Base-by-base conservation (phyloP, 1,284 basidiomycete genomes). In the Pseudozyma hubeiensis region DNA sequence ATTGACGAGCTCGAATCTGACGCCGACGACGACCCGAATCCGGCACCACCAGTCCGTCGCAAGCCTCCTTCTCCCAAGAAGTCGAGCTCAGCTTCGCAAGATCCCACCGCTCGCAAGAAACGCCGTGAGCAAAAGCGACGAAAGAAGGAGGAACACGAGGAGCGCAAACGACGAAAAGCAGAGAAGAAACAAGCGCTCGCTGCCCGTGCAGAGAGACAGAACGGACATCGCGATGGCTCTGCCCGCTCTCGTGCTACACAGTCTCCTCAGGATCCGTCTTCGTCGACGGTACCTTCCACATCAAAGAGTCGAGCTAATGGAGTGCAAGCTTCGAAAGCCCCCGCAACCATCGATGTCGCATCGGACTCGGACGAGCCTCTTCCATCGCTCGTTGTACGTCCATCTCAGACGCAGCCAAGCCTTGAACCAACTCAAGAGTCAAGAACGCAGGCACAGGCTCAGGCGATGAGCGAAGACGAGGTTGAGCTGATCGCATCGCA, bases 401-500 rank as follows among this genome's bases (percentile, higher is more conserved):
- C 51, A 17, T 29, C 31, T 1, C 4, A 31, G 3, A 9, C 30
- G 17, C 37, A 61, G 16, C 49, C 9, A 16, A 29, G 30, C 35
- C 34, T 33, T 13, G 51, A 24, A 14, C 10, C 41, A n/a, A n/a
- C 11, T 41, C 40, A 41, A 16, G 14, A 41, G 40, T 16, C 40
- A 41, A 41, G 7, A 17, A 16, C 10, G 9, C 6, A 8, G 1
- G 2, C 40, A 33, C 29, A 40, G 3, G 2, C 35, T 2, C 41
- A 34, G 7, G 37, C 47, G 0, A 44, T 63, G 46, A 61, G 57
- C 58, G 61, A 70, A 33, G 54, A 64, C 24, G 67, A 70, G 46
- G 57, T 57, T 9, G 50, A 70, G 31, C 13, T 45, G 19, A 17
- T 61, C 31, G 67, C 66, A 1, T 44, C 49, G 3, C 55, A 57